A percentile compares a stretch with the other conserved stretches of the same genome.
Evolutionary conservation across 768 basidiomycete species (phyloP).

Genomic region (Psilocybe sp.): DNA sequence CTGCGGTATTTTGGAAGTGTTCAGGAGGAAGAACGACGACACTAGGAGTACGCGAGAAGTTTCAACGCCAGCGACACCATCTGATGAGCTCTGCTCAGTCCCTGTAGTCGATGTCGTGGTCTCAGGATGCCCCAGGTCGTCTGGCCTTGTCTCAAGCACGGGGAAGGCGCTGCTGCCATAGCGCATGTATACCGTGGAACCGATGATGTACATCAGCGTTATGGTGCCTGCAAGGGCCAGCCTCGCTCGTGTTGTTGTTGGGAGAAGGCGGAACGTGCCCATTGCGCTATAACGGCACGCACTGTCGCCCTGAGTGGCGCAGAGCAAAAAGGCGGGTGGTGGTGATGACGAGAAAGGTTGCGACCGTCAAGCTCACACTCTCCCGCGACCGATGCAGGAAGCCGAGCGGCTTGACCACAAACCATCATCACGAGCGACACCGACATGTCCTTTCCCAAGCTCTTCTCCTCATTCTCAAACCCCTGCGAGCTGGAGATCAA

Average conservation of each 20-base stretch:
- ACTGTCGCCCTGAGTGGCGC: not conserved
- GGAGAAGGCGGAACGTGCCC: conserved; percentile 7
- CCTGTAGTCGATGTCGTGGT: no score
- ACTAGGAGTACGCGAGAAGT: conserved; percentile 41
- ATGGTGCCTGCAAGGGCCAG: conserved; percentile 16
- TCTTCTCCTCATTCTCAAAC: no score
- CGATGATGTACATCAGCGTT: conserved; percentile 11
- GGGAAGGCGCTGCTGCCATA: conserved; percentile 7
- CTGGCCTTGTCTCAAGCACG: not conserved
- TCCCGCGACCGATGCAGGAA: no score
- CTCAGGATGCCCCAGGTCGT: conserved; percentile 1
- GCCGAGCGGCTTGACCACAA: no score
- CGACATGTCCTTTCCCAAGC: no score
- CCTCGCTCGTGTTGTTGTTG: conserved; percentile 11
- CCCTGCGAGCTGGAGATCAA: no score
- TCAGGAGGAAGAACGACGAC: conserved; percentile 50
- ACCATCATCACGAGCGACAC: no score
- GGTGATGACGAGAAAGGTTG: not conserved
- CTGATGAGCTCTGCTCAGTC: not conserved
- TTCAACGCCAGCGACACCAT: not conserved
- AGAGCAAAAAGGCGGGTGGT: not conserved
- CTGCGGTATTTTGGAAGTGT: conserved; percentile 45
- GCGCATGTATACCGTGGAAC: conserved; percentile 12
- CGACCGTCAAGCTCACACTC: no score
- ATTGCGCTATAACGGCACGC: conserved; percentile 2